phyloP scores from a whole-genome alignment of 768 basidiomycete genomes.

The Leucocoprinus sp. region DNA sequence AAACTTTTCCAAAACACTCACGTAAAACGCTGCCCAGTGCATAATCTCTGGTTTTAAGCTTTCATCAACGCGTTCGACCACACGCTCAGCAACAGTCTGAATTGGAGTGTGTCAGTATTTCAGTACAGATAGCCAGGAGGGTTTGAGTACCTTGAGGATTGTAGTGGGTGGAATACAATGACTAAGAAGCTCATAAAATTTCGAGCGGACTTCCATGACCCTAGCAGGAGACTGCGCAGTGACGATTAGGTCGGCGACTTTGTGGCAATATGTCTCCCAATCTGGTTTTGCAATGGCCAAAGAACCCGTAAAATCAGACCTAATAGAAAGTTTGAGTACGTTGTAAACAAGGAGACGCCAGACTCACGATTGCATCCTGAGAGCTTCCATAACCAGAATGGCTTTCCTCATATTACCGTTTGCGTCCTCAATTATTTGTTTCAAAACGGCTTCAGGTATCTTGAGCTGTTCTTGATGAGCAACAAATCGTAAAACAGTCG shows the following conservation, averaged over 20 bases:
- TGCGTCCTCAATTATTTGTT: constrained; percentile 74
- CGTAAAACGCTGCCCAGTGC: constrained; percentile 98
- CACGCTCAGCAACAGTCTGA: constrained; percentile 84
- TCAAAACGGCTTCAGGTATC: constrained; percentile 68
- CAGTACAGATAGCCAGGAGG: background rate
- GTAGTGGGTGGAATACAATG: constrained; percentile 96
- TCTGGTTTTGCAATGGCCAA: constrained; percentile 93
- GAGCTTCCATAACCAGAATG: constrained; percentile 86
- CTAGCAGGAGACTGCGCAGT: constrained; percentile 83
- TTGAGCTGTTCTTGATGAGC: constrained; percentile 73
- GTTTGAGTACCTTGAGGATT: constrained; percentile 66
- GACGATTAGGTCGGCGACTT: constrained; percentile 85
- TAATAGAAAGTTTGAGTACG: constrained; percentile 20
- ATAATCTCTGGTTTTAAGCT: constrained; percentile 86
- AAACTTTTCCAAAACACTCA: constrained; percentile 27
- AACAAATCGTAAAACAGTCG: constrained; percentile 66
- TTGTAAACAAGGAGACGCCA: background rate
- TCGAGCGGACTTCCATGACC: constrained; percentile 87
- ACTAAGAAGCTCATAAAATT: constrained; percentile 90
- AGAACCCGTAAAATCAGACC: constrained; percentile 76
- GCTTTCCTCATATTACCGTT: constrained; percentile 93
- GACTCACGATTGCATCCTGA: constrained; percentile 94
- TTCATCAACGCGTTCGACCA: constrained; percentile 87
- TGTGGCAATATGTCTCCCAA: constrained; percentile 96
- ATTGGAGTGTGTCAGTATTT: background rate